Evolutionary conservation across 176 grass and related monocot genomes (phyloP), one percentile per base, ranked within the genome.

Genomic region (Phoenix dactylifera): DNA sequence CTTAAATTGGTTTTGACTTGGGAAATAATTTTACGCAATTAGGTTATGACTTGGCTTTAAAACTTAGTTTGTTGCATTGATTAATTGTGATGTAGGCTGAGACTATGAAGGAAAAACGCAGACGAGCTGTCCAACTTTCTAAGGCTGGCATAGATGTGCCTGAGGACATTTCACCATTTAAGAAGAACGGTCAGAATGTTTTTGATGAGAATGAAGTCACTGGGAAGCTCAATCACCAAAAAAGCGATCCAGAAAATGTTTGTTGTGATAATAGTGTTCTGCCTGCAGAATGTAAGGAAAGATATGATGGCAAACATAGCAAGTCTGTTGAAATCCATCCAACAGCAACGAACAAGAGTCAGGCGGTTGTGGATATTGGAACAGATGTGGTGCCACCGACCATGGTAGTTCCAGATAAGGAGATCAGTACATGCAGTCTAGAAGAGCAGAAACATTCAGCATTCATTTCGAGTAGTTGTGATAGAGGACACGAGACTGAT

Each of bases 31-130:
- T 44, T 44, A 44, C 10, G 6, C 14, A 44, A 0, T 55, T 69
- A 52, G 30, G 17, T 70, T 82, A 12, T 57, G 60, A 59, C 68
- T 1, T 55, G 17, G 26, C 18, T 62, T 58, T 26, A 57, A 20
- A 59, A 6, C 22, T 62, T 24, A 55, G 32, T 73, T 56, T 68
- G n/a, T 18, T 51, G 29, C 54, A 29, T 30, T 28, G 50, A 28
- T 28, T 28, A 23, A 52, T 76, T 64, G n/a, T 66, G 16, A 59
- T 60, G 57, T 65, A 95, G 90, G 77, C 65, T 57, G 86, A 84
- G 57, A 98, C 84, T 68, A 72, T 76, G 68, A 91, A 98, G 86
- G 93, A 89, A 83, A 98, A 70, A 67, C 84, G 63, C 57, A 75
- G 76, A 69, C 81, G 79, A 60, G 78, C 69, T 5, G 66, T 98